Base-by-base conservation (phyloP, 306 rosid genomes). In the Pyrus betulifolia region DNA sequence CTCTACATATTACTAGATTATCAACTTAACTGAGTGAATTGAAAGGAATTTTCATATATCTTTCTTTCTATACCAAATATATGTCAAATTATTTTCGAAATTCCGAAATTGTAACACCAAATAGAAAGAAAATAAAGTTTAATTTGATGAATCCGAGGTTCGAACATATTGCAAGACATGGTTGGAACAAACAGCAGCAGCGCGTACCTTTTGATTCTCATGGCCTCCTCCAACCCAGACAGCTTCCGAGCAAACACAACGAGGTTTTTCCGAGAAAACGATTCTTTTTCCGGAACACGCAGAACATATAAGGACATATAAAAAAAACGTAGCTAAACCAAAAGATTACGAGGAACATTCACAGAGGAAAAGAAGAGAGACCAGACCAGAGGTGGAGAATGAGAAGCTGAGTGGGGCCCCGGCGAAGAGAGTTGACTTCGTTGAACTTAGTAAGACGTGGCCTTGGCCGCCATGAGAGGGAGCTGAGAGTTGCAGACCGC, bases 221-320 rank as follows among this genome's bases (percentile, higher is more conserved):
- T 82, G 83, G 96, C 97, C 80, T 95, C 97, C 77, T 88, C 89
- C 85, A 92, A 81, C 28, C 97, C 96, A 8, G 93, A 81, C 18
- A 89, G 19, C 78, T 66, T 95, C 72, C 83, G 84, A 30, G 93
- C 59, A 15, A 77, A 81, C 28, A 95, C 87, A 75, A 87, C 78
- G 80, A 86, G 82, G 58, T 76, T 80, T 13, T 81, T 86, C 42
- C 79, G 77, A 35, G 81, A 57, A 82, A 52, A 66, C 9, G 81
- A 58, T 59, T 72, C 87, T 35, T 54, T 54, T 85, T 54, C 87
- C 93, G 85, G 80, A 44, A 78, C 45, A 22, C 38, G 33, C 69
- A 22, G 28, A 27, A 64, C 74, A 81, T 62, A 38, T 5, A 42
- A 42, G 11, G 30, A 11, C 66, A 51, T 15, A 35, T 4, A 21